Evolutionary conservation across 2,329 filamentous ascomycete genomes (phyloP), one percentile per base, ranked within the genome.

Genomic region (Aspergillus brunneoviolaceus): DNA sequence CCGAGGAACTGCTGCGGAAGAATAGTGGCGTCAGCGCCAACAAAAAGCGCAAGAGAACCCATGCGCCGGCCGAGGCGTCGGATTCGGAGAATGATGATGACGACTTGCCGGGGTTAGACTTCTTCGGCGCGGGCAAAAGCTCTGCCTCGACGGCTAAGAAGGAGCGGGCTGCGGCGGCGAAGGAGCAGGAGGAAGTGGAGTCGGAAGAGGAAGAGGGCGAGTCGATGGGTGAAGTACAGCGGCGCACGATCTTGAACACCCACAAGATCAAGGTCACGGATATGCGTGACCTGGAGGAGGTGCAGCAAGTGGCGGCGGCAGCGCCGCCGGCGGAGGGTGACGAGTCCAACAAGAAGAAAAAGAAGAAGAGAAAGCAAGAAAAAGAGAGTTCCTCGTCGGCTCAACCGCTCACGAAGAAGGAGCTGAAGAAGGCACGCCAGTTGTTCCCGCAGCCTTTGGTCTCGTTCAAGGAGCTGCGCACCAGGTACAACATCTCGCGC

Each of bases 221-320:
- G 51, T 51, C 61, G 0, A 81, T 92, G 67, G 85, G 86, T 67
- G 84, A 89, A 68, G 87, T 89, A 59, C 86, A 93, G 72, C 88
- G 90, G 67, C 88, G 89, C 67, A 85, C 88, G 61, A 81, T 94
- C 11, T 78, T 96, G 62, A 87, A 88, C 62, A 89, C 87, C 59
- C 92, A 96, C 76, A 90, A 92, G 64, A 81, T 97, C 65, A 96
- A 96, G 75, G 84, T 96, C 45, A 91, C 90, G 0, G 80, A 96
- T 52, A 79, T 96, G n/a, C 85, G 85, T 25, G 82, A 81, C 48
- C 69, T 79, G 47, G 77, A 76, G 49, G 72, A 71, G 23, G 73
- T 73, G 50, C 70, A 69, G 51, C 64, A 63, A 10, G 63, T 57
- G 57, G 68, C 66, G 27, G n/a, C 42, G 3, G 33, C n/a, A 56